Percentiles rank a stretch among this genome's conserved stretches.
Conservation (phyloP, 2,329 filamentous ascomycete species). For the Keithomyces neogunnii region DNA sequence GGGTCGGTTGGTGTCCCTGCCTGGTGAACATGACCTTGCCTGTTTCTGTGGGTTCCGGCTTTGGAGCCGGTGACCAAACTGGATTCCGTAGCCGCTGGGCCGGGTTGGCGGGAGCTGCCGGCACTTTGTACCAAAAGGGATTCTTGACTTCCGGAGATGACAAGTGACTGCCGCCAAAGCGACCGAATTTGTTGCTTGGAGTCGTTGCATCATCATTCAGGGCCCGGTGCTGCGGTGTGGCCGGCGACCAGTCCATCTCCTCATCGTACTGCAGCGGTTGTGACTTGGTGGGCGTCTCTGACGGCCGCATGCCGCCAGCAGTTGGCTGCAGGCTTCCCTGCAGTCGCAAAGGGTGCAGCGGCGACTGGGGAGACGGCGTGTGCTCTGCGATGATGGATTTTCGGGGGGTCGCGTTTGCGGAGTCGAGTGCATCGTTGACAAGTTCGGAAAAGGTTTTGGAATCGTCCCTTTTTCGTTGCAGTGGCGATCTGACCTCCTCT, state of each 20-base stretch:
- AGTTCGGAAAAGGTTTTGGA: conserved; percentile 35
- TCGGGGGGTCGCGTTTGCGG: conserved; percentile 9
- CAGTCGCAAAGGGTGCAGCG: not conserved
- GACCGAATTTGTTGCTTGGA: conserved; percentile 25
- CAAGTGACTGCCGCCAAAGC: conserved; percentile 35
- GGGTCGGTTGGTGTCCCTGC: conserved; percentile 9
- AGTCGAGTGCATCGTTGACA: conserved; percentile 24
- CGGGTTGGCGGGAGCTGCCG: conserved; percentile 59
- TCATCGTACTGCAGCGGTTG: conserved; percentile 34
- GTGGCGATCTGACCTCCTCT: conserved; percentile 16
- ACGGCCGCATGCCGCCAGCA: conserved; percentile 8
- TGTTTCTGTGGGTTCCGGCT: conserved; percentile 33
- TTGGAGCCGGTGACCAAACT: conserved; percentile 44
- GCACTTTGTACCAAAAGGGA: conserved; percentile 64
- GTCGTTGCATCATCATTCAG: conserved; percentile 38
- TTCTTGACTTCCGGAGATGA: conserved; percentile 31
- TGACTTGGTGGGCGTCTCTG: conserved; percentile 9
- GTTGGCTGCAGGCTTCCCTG: conserved; percentile 6
- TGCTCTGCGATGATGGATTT: conserved; percentile 11
- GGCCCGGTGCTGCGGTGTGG: conserved; percentile 45
- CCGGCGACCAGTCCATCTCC: conserved; percentile 69
- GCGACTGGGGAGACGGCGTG: conserved; percentile 9
- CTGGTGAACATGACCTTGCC: conserved; percentile 42
- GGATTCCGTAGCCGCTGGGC: conserved; percentile 56
- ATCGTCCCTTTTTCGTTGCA: conserved; percentile 20